Evolutionary conservation across 2,329 filamentous ascomycete genomes (phyloP), one percentile per base, ranked within the genome.

Genomic region (Lachnellula cervina): DNA sequence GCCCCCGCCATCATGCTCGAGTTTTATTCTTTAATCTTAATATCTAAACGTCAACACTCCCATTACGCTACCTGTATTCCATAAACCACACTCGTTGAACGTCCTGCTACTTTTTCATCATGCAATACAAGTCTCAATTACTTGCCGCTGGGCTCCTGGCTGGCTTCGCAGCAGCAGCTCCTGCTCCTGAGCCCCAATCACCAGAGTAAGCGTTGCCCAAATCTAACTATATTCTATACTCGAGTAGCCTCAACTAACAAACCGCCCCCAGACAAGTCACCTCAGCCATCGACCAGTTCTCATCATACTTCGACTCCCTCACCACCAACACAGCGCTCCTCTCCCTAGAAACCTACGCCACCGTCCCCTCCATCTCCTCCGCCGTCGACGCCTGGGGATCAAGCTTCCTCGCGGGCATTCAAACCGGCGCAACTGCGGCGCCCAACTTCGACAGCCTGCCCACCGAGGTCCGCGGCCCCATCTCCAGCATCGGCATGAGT

Each of bases 311-410:
- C 25, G 3, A 37, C 32, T 38, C 17, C 16, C 35, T 61, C 5
- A 46, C 45, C 21, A 55, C 57, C 6, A 38, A 61, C 9, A 25
- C 59, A 14, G 54, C 46, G 16, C 9, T 54, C 38, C 25, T 51
- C 47, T 49, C 55, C 25, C 9, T 59, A 19, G 48, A 32, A 35
- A 61, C 54, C 34, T 43, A 57, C 17, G 19, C 52, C 5, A 52
- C 57, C 4, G 49, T 46, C 23, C 25, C 52, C 5, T 51, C 57
- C 7, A 42, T 42, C n/a, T 25, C 57, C 35, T 50, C 42, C 13
- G 37, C 51, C 38, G 14, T 60, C 43, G 6, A 53, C 14, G 19
- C 23, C 11, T 49, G 44, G 16, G 52, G 51, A 46, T 14, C 8
- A 7, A 51, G 50, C 44, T 16, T 57, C 17, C 28, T 17, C 42